Evolutionary conservation across 306 rosid genomes (phyloP), one percentile per base, ranked within the genome.

Genomic region (Alnus rubra): DNA sequence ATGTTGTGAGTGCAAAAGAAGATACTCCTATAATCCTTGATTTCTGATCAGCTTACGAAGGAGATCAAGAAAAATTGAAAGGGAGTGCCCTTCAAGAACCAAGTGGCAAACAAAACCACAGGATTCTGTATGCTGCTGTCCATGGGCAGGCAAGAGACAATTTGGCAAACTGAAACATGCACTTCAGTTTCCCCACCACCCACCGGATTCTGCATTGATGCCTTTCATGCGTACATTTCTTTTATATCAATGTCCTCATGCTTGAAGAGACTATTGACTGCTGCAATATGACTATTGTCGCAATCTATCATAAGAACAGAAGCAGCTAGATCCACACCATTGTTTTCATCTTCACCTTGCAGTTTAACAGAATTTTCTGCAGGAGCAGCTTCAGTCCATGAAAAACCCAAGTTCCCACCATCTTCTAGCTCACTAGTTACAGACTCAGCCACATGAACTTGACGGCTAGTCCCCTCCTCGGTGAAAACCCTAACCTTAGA

Each of bases 391-490:
- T 9, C 76, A 69, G 68, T 44, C 69, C 37, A 35, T 45, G 45
- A 45, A 28, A 71, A 39, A 52, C 16, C 54, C 7, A 75, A 35
- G 76, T 31, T 9, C 76, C 13, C 64, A 77, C 13, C 64, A 77
- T 42, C 69, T 14, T 37, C 35, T 31, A 14, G 45, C 31, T 54
- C 45, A 53, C 54, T 47, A 69, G 13, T 35, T 23, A 45, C 18
- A 42, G 69, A 69, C 59, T 77, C 71, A 13, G 69, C 45, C 45
- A 42, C 45, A 42, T 42, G 50, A 76, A 45, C 64, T n/a, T 63
- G 71, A 49, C 73, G 68, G 73, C n/a, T 69, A 74, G 31, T 68
- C 67, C 64, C 79, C 52, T 82, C 81, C 49, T 45, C 78, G 5
- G 6, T 54, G 11, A 39, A 18, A 30, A 52, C 59, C 58, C 35